Base-by-base conservation (phyloP, 2,329 filamentous ascomycete genomes). In the Didymella lethalis region DNA sequence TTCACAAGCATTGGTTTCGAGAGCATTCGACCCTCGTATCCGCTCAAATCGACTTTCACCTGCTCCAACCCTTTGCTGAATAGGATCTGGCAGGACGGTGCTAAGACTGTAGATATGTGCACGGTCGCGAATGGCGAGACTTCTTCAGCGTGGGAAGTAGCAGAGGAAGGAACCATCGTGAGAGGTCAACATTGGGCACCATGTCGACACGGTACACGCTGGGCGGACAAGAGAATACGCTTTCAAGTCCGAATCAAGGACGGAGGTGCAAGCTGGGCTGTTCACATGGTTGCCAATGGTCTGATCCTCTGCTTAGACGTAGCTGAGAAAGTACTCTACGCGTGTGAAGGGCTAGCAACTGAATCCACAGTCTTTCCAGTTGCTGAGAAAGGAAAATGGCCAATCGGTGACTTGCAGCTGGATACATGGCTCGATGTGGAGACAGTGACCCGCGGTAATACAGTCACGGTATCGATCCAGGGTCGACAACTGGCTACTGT, bases 221-320 rank as follows among this genome's bases (percentile, higher is more conserved):
- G 54, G 59, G 46, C 38, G 12, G 18, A 61, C 25, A 54, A 57
- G 34, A 43, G 4, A 5, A 34, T 61, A 7, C 45, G 43, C 18
- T 61, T 61, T n/a, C 49, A 61, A 16, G 54, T 54, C 18, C 49
- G 32, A 1, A 44, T 57, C 16, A 46, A 57, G 25, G 12, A 14
- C 3, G 54, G 53, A 10, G 59, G 59, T 7, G 59, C 46, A 25
- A 61, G 59, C 26, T 61, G 59, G 59, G 59, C 46, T 7, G 54
- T 61, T 20, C 59, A 61, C 50, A 61, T 57, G 59, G 54, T 61
- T n/a, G 45, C 54, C 4, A 61, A 61, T 26, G 59, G 59, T 18
- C 48, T 61, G 40, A 61, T 61, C 8, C 57, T 61, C 41, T 61
- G 54, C 31, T 36, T 61, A n/a, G 59, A 61, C 26, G 43, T 25